Base-by-base conservation (phyloP, 345 rosid species). In the Capsella bursapastoris region DNA sequence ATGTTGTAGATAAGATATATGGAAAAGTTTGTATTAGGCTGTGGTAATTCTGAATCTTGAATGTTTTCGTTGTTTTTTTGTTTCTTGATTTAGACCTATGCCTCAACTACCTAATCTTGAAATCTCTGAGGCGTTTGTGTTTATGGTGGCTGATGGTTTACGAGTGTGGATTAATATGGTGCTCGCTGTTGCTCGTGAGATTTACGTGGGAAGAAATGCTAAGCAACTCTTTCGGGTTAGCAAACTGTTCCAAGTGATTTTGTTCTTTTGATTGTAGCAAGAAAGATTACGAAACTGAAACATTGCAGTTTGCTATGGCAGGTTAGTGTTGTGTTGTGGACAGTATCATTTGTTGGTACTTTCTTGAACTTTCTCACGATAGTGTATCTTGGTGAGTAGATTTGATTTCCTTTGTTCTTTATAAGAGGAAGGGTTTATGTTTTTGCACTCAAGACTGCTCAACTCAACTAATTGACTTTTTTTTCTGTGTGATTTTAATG, bases 41-140 rank as follows among this genome's bases (percentile, higher is more conserved):
- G 7, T 6, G 51, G 4, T 47, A n/a, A 15, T n/a, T 5, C 50
- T 47, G 22, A 6, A 2, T 47, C 49, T 45, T 8, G 2, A 14
- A 45, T 16, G 8, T 6, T n/a, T 8, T 34, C 37, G 6, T 7
- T 41, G 1, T 3, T 15, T 15, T 15, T n/a, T 7, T 16, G 64
- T 56, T 7, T 76, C 48, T 65, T 40, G 56, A 79, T 10, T 22
- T 63, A 92, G 99, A 73, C 99, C 99, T 44, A 78, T 88, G 82
- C 99, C 99, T 18, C 96, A 97, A 3, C 75, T 96, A 64, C 99
- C 97, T 48, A 85, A 92, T 78, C 51, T 96, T 77, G 93, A 92
- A 84, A 83, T 96, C 81, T 79, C 94, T 2, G 99, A 89, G 77
- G 81, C 77, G 65, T 79, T 86, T 73, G 77, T 83, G 57, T 80